Conservation (phyloP, 768 basidiomycete genomes). For the Leccinum incarnatum region DNA sequence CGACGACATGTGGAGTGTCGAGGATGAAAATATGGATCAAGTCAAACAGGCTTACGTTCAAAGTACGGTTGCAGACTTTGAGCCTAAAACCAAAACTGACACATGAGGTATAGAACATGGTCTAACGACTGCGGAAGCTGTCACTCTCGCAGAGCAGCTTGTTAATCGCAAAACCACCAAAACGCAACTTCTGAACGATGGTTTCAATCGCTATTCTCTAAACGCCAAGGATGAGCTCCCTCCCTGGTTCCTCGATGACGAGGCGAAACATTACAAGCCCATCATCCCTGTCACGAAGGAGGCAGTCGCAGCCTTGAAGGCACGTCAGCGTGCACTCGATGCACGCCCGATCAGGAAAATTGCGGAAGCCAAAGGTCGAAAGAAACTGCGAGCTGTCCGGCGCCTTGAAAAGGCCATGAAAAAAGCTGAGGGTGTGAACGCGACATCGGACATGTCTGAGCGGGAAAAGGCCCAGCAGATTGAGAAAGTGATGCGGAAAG, state of each 20-base stretch:
- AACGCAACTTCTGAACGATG: constrained; percentile 88
- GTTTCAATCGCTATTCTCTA: constrained; percentile 91
- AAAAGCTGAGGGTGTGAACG: constrained; percentile 92
- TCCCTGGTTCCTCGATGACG: constrained; percentile 96
- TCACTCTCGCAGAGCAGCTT: constrained; percentile 86
- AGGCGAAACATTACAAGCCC: constrained; percentile 86
- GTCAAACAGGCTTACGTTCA: constrained; percentile 60
- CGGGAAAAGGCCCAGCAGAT: constrained; percentile 93
- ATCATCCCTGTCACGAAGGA: constrained; percentile 98
- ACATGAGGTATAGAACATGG: constrained; percentile 58
- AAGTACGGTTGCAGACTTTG: constrained; percentile 45
- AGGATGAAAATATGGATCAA: constrained; percentile 72
- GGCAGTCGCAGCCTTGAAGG: constrained; percentile 79
- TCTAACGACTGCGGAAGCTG: constrained; percentile 82
- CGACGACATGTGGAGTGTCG: constrained; percentile 73
- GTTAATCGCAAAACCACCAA: constrained; percentile 89
- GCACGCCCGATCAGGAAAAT: constrained; percentile 99
- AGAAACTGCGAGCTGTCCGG: constrained; percentile 86
- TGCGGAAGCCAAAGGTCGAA: constrained; percentile 96
- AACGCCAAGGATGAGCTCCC: constrained; percentile 92
- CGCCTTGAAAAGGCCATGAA: constrained; percentile 89
- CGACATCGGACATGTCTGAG: constrained; percentile 89
- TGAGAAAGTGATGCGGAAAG: constrained; percentile 85
- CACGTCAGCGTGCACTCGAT: constrained; percentile 90
- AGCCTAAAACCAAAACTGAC: constrained; percentile 4